These are phyloP conservation scores for Tetradesmus obliquus DNA, from an alignment of 139 green algal genomes.

Conservation along the genomic window DNA sequence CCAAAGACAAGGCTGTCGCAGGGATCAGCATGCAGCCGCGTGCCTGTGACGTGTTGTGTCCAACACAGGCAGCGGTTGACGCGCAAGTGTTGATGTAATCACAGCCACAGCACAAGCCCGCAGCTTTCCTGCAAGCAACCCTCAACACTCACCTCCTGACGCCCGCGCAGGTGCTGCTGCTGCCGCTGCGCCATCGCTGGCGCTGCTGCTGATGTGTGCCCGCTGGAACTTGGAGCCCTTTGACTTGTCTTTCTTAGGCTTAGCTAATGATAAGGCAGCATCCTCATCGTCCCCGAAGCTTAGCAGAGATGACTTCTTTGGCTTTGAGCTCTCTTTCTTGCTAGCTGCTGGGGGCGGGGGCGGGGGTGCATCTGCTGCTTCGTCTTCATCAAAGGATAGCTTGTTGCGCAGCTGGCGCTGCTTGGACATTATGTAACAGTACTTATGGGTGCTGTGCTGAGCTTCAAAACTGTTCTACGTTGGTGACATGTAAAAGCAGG, in stretches of 20 bases:
- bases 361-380: conserved; percentile 23
- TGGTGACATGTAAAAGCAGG: not conserved
- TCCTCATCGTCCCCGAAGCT: conserved; percentile 62
- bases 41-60: not conserved
- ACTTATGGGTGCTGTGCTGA: not conserved
- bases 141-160: conserved; percentile 6
- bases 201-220: not conserved
- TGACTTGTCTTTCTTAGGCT: conserved; percentile 24
- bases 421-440: conserved; percentile 39
- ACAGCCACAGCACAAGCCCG: not conserved
- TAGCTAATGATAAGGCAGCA: not conserved
- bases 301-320: conserved; percentile 51
- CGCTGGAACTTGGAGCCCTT: conserved; percentile 41
- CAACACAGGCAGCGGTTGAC: not conserved
- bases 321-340: conserved; percentile 44
- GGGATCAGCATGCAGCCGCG: not conserved
- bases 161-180: conserved; percentile 22
- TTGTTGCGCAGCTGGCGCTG: conserved; percentile 61
- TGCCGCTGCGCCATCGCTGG: conserved; percentile 37
- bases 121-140: too few species aligned
- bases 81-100: not conserved
- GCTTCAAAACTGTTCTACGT: not conserved
- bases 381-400: conserved; percentile 47
- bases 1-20: too few species aligned
- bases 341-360: conserved; percentile 5